Percentiles rank a stretch among this genome's conserved stretches.
phyloP scores from a whole-genome alignment of 768 basidiomycete genomes.

The Pleurotus ostreatus region DNA sequence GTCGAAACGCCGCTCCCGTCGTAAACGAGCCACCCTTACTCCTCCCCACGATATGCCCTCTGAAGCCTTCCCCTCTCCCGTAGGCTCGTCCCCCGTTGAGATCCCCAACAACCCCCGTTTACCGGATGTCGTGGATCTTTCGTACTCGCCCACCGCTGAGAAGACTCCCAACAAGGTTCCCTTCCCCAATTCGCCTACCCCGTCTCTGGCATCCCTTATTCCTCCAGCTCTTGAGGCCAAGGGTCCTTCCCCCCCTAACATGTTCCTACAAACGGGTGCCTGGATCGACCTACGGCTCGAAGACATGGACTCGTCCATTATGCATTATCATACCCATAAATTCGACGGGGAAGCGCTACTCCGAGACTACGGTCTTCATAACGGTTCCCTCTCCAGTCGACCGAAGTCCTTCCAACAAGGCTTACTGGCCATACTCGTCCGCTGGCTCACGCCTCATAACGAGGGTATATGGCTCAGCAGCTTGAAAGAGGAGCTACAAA shows the following conservation, averaged over 20 bases:
- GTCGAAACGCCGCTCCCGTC: no score
- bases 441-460: background rate
- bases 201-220: no score
- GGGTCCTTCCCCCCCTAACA: no score
- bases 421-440: background rate
- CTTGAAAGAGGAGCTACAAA: background rate
- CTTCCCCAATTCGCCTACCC: no score
- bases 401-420: background rate
- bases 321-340: background rate
- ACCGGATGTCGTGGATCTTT: background rate
- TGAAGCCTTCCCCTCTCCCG: background rate
- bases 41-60: background rate
- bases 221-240: no score
- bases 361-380: background rate
- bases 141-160: background rate
- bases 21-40: no score
- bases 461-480: background rate
- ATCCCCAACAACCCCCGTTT: background rate
- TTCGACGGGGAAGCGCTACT: background rate
- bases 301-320: background rate
- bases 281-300: background rate
- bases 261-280: no score
- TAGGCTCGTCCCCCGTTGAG: background rate
- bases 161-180: background rate
- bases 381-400: background rate